These are phyloP conservation scores for Annona cherimola DNA, from an alignment of 164 flowering plant genomes.

Conservation along the genomic window DNA sequence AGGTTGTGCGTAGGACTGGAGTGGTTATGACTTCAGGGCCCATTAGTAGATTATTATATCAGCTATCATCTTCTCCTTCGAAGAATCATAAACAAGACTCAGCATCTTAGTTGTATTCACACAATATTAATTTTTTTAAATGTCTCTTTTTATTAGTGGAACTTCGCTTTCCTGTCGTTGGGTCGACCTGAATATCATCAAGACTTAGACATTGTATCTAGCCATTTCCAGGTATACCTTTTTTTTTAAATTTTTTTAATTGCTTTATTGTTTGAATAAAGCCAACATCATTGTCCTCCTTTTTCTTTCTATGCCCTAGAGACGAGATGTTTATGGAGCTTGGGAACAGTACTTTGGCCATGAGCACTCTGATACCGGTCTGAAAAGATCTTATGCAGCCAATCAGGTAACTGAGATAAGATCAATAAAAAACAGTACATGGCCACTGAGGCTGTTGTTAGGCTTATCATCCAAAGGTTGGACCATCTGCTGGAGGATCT, in stretches of 20 bases:
- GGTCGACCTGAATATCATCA: slow-evolving; percentile 86
- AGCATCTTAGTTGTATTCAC: background rate
- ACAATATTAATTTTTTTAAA: background rate
- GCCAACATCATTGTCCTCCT: too few species aligned
- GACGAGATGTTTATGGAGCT: slow-evolving; percentile 94
- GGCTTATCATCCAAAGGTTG: too few species aligned
- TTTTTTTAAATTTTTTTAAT: background rate
- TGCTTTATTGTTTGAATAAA: background rate
- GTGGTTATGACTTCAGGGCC: too few species aligned
- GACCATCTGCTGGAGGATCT: too few species aligned
- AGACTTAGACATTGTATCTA: slow-evolving; percentile 70
- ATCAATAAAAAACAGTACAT: too few species aligned
- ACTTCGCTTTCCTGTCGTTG: slow-evolving; percentile 77
- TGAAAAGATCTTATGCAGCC: slow-evolving; percentile 73
- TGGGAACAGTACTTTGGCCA: slow-evolving; percentile 98
- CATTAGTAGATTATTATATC: too few species aligned
- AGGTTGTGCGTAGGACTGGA: too few species aligned
- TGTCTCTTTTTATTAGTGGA: slow-evolving; percentile 55
- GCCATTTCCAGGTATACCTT: slow-evolving; percentile 76
- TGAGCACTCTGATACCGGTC: slow-evolving; percentile 90
- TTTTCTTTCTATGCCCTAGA: slow-evolving; percentile 30
- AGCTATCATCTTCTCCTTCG: too few species aligned
- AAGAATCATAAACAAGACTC: background rate
- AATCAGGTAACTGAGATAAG: too few species aligned
- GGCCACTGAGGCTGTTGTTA: too few species aligned